Evolutionary conservation across 75 land plant genomes (phyloP).

Genomic region (Adiantum capillusveneris): DNA sequence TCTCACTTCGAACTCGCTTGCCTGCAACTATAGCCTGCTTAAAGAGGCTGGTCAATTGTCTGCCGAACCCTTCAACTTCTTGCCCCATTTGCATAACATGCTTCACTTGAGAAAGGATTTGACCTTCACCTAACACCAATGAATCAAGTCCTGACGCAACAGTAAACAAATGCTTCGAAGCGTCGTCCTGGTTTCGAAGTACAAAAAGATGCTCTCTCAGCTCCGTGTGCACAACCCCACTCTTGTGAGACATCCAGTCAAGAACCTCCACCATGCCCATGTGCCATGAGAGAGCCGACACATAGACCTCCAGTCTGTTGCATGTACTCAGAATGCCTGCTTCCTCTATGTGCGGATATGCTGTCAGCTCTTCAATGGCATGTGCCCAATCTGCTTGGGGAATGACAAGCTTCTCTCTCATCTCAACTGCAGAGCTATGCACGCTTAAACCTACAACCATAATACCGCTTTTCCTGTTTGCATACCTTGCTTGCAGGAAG

Average conservation of each 20-base stretch:
- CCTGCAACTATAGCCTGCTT: constrained; percentile 58
- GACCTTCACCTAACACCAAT: constrained; percentile 59
- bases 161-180: constrained; percentile 47
- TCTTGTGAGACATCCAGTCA: constrained; percentile 21
- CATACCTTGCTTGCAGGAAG: constrained; percentile 23
- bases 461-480: constrained; percentile 42
- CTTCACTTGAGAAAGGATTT: constrained; percentile 62
- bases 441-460: constrained; percentile 50
- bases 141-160: constrained; percentile 62
- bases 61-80: constrained; percentile 33
- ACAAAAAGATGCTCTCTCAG: constrained; percentile 38
- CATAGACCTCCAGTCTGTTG: constrained; percentile 55
- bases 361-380: constrained; percentile 42
- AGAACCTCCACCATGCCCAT: neutral
- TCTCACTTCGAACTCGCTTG: constrained; percentile 47
- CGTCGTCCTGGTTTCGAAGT: constrained; percentile 44
- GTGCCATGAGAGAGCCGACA: constrained; percentile 57
- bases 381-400: constrained; percentile 58
- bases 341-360: constrained; percentile 48
- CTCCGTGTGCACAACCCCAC: constrained; percentile 41
- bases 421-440: constrained; percentile 51
- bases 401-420: constrained; percentile 54
- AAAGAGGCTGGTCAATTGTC: constrained; percentile 38
- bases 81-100: constrained; percentile 45
- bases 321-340: constrained; percentile 61